phyloP scores from a whole-genome alignment of 495 filamentous ascomycete species.

The Penicillium argentinense region DNA sequence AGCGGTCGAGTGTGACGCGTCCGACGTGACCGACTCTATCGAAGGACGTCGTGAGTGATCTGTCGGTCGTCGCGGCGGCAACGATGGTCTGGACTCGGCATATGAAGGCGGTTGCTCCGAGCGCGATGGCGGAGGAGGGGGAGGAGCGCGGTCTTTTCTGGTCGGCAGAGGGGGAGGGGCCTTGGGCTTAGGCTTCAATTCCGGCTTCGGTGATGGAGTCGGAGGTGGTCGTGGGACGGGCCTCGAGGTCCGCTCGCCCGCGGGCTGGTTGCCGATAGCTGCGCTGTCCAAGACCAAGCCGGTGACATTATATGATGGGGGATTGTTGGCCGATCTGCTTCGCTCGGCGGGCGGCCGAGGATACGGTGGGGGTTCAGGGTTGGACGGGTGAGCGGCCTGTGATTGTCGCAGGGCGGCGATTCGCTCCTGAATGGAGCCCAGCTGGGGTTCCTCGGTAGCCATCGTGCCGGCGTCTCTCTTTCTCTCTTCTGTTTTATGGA shows the following conservation, averaged over 20 bases:
- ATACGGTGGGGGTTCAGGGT: conserved; percentile 19
- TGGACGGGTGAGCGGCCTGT: conserved; percentile 45
- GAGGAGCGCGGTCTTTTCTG: conserved; percentile 37
- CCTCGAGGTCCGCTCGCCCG: conserved; percentile 21
- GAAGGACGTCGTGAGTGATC: conserved; percentile 28
- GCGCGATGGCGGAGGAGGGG: conserved; percentile 42
- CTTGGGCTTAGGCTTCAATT: conserved; percentile 36
- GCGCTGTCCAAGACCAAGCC: conserved; percentile 29
- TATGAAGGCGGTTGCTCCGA: conserved; percentile 36
- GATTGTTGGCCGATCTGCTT: conserved; percentile 47
- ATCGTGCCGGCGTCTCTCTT: conserved; percentile 13
- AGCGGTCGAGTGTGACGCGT: conserved; percentile 36
- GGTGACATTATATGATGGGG: conserved; percentile 39
- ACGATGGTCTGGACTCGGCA: conserved; percentile 35
- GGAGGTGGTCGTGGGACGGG: conserved; percentile 20
- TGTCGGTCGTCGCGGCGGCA: conserved; percentile 43
- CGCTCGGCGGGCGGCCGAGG: conserved; percentile 37
- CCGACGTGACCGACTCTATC: conserved; percentile 37
- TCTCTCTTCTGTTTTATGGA: not conserved
- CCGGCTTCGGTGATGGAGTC: conserved; percentile 21
- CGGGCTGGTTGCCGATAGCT: conserved; percentile 47
- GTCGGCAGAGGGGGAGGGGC: conserved; percentile 54
- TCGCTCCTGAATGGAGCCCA: conserved; percentile 55
- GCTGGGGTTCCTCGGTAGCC: conserved; percentile 39
- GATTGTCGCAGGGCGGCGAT: conserved; percentile 60